Evolutionary conservation across 495 filamentous ascomycete species (phyloP), one percentile per base, ranked within the genome.

Genomic region (Melanomma pulvis-pyrius): DNA sequence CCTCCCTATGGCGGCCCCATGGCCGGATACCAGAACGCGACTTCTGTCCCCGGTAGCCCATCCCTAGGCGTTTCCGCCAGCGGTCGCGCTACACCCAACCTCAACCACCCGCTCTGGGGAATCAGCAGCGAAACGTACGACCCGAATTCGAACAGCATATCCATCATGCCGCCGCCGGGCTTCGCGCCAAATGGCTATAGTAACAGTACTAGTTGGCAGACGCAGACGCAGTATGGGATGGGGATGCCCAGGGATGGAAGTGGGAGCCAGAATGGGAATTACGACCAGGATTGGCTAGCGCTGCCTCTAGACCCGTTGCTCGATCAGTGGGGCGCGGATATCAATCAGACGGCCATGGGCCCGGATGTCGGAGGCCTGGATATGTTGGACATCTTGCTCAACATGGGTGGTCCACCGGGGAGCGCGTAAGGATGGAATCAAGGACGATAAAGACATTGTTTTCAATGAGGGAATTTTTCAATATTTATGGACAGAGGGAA

Each of bases 151-250:
- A 75, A 70, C 44, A 74, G 72, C 59, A 78, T 78, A 57, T 75
- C 74, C 44, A 75, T 82, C 67, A 81, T 82, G 78, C 80, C 80
- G 17, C 80, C 80, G 11, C 79, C 79, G 7, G 60, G 69, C 24
- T 75, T 74, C 61, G 63, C 67, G 39, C 57, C 74, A 12, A 64
- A 70, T 41, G 55, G 48, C 0, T 68, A 61, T 29, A 56, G 62
- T 21, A 34, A 34, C 30, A 44, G n/a, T 17, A 44, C 4, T n/a
- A n/a, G n/a, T 17, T 60, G 46, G n/a, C 54, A 59, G 67, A 47
- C 25, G 44, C 24, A 60, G 46, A 22, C 29, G 30, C 48, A 57
- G 47, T 22, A 59, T 60, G 30, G n/a, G 19, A 46, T 53, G 29
- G n/a, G 7, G 26, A 29, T 25, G 21, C n/a, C 24, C 25, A 53